phyloP scores from a whole-genome alignment of 257 asterid species.

The Solanum verrucosum region DNA sequence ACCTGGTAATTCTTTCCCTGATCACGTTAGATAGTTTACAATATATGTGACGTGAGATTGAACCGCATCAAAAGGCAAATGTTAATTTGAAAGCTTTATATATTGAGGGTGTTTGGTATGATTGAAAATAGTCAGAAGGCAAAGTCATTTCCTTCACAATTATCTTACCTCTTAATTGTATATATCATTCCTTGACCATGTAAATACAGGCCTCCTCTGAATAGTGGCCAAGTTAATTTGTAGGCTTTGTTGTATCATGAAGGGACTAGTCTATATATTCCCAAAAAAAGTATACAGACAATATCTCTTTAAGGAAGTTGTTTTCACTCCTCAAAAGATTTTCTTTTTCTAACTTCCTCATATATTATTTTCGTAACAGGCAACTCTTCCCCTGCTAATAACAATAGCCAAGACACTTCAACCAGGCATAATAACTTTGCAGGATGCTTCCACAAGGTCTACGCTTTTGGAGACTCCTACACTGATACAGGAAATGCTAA shows the following conservation, averaged over 20 bases:
- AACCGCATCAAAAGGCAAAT: neutral
- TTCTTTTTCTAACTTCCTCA: neutral
- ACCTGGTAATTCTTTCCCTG: neutral
- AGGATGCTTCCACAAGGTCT: constrained; percentile 27
- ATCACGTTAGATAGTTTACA: neutral
- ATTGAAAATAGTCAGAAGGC: neutral
- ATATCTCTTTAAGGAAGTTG: neutral
- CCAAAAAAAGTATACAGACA: neutral
- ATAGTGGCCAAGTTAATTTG: neutral
- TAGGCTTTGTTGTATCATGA: neutral
- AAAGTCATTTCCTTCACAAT: neutral
- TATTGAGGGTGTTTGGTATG: neutral
- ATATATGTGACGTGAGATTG: neutral
- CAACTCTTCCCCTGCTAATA: neutral
- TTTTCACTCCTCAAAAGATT: neutral
- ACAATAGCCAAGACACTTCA: neutral
- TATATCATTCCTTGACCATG: neutral
- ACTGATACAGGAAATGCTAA: constrained; percentile 31
- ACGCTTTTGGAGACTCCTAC: constrained; percentile 39
- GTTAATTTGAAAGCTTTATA: neutral
- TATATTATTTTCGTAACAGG: neutral
- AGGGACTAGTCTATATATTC: neutral
- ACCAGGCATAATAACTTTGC: neutral
- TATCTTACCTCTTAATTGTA: neutral
- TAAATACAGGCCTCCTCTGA: neutral